Conservation (phyloP, 371 early-diverging fungal species). For the Smittium culicis region DNA sequence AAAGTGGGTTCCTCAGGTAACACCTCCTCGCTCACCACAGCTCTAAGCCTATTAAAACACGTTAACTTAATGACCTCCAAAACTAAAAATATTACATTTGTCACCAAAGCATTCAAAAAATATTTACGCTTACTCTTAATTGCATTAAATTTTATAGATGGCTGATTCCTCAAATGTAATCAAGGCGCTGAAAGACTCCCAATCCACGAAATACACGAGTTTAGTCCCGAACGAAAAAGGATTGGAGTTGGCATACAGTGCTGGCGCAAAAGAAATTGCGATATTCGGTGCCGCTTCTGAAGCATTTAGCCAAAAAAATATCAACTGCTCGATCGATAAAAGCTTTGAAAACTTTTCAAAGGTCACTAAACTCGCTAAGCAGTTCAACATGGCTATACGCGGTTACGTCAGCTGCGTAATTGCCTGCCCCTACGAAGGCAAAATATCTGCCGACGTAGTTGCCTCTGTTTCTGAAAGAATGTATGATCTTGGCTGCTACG, state of each 20-base stretch:
- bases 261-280: slow-evolving; percentile 76
- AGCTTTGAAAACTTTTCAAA: slow-evolving; percentile 55
- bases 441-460: slow-evolving; percentile 51
- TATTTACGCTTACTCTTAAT: no score
- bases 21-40: not conserved
- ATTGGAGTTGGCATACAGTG: slow-evolving; percentile 59
- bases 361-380: slow-evolving; percentile 51
- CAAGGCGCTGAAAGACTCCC: slow-evolving; percentile 41
- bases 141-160: slow-evolving; percentile 45
- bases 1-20: slow-evolving; percentile 92
- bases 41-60: slow-evolving; percentile 9
- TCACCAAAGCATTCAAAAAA: no score
- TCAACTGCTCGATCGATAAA: slow-evolving; percentile 82
- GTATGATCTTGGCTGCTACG: slow-evolving; percentile 88
- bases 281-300: slow-evolving; percentile 87
- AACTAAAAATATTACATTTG: not conserved
- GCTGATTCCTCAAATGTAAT: slow-evolving; percentile 69
- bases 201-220: slow-evolving; percentile 69
- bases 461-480: slow-evolving; percentile 59
- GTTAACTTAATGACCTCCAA: not conserved
- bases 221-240: slow-evolving; percentile 87
- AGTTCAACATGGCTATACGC: slow-evolving; percentile 58
- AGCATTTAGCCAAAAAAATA: slow-evolving; percentile 75
- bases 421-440: slow-evolving; percentile 91
- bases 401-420: slow-evolving; percentile 86